Evolutionary conservation across 331 rosid species (phyloP), one percentile per base, ranked within the genome.

Genomic region (Rosa hybrid): DNA sequence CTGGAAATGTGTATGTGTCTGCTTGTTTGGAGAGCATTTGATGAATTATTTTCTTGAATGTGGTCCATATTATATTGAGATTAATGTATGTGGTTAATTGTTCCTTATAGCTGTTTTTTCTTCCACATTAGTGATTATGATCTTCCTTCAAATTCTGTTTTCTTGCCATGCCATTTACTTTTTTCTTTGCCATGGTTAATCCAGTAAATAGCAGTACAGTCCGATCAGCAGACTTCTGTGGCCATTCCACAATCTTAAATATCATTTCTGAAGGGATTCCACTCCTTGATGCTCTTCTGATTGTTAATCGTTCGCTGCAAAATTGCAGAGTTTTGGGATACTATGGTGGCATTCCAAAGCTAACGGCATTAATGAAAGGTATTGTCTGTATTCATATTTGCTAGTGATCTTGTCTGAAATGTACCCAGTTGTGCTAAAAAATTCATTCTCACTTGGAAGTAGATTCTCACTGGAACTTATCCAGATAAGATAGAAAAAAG

Each of bases 351-450:
- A 86, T 96, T 85, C 96, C 90, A 81, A 96, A 93, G 85, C 91
- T 96, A 42, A 93, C 92, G 6, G 99, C 96, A 49, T 75, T 96
- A 83, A 89, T 93, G 98, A 96, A 96, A 93, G 99, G 99, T 96
- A 84, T 78, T 78, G 56, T 80, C 13, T 38, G 39, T 82, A 56
- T 46, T 62, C 21, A 83, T 76, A 4, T 62, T 48, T 54, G 30
- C 68, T 49, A n/a, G 76, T 30, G 53, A 50, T 57, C 82, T 62
- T 46, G 74, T 69, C 17, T 34, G 53, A 12, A 75, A 23, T 41
- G 38, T 41, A 14, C 27, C 64, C 20, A 27, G 70, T 80, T 56
- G 60, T 64, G 68, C 56, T 27, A 12, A 20, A 74, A 65, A 53
- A 41, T 81, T 27, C 6, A 53, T 70, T 67, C n/a, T 57, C 44